These are phyloP conservation scores for Cordia subcordata DNA, from an alignment of 257 asterid genomes.

Conservation along the genomic window DNA sequence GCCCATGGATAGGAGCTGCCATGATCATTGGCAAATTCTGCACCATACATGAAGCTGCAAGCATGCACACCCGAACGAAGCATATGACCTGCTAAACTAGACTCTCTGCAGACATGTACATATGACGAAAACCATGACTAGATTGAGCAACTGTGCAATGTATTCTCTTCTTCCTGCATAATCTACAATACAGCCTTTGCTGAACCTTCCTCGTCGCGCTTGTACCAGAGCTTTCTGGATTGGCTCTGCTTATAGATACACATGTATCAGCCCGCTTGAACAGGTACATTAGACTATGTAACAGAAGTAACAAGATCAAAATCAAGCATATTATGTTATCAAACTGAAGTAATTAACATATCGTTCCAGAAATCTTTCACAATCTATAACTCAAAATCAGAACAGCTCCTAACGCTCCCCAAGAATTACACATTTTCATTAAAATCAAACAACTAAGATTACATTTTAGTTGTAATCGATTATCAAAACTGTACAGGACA, in stretches of 20 bases:
- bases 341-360: too few relatives aligned
- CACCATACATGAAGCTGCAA: constrained; percentile 36
- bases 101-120: constrained; percentile 38
- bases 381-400: too few relatives aligned
- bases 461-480: too few relatives aligned
- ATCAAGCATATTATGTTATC: too few relatives aligned
- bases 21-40: constrained; percentile 33
- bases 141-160: constrained; percentile 35
- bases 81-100: constrained; percentile 25
- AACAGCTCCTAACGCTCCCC: not conserved
- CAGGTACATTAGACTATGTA: not conserved
- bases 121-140: constrained; percentile 26
- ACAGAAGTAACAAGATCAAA: not conserved
- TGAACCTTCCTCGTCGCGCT: constrained; percentile 27
- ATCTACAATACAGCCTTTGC: constrained; percentile 35
- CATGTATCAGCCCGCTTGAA: constrained; percentile 7
- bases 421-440: not conserved
- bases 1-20: constrained; percentile 24
- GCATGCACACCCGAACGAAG: constrained; percentile 39
- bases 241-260: constrained; percentile 35
- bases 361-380: too few relatives aligned
- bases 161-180: constrained; percentile 16
- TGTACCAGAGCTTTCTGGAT: constrained; percentile 20
- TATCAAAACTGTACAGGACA: too few relatives aligned
- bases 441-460: too few relatives aligned